A percentile compares a stretch with the other conserved stretches of the same genome.
phyloP scores from a whole-genome alignment of 164 flowering plant species.

The Stephania yunnanensis region DNA sequence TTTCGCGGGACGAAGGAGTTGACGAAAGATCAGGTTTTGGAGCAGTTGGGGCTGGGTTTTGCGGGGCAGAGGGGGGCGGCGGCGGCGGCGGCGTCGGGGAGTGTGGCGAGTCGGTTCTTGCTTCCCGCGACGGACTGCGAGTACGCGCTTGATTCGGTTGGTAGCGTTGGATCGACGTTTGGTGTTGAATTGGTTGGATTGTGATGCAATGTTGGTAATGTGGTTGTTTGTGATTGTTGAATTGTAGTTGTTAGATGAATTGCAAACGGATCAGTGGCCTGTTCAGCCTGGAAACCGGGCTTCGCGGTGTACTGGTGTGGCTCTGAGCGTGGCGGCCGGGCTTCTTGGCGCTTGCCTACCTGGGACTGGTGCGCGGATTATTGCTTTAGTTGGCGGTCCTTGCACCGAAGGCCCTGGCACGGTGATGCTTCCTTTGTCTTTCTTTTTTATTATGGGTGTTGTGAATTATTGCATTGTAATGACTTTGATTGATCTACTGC shows the following conservation, averaged over 20 bases:
- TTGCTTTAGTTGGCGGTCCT: slow-evolving; percentile 91
- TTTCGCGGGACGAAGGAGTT: slow-evolving; percentile 86
- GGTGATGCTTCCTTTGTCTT: slow-evolving; percentile 31
- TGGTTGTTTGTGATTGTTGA: neutral
- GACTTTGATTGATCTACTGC: neutral
- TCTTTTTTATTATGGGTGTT: neutral
- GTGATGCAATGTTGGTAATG: neutral
- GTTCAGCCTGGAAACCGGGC: slow-evolving; percentile 66
- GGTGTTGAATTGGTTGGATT: neutral
- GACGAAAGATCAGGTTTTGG: slow-evolving; percentile 80
- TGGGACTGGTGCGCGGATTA: slow-evolving; percentile 83
- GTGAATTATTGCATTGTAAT: neutral
- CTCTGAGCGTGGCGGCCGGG: slow-evolving; percentile 87
- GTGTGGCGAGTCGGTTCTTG: slow-evolving; percentile 54
- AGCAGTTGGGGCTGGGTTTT: slow-evolving; percentile 66
- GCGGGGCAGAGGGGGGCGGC: slow-evolving; percentile 32
- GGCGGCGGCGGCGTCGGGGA: too few relatives aligned
- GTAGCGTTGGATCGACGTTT: slow-evolving; percentile 1
- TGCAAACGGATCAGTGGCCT: slow-evolving; percentile 90
- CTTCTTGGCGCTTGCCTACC: slow-evolving; percentile 82
- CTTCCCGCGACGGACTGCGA: slow-evolving; percentile 91
- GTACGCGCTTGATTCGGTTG: slow-evolving; percentile 63
- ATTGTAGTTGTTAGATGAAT: slow-evolving; percentile 74
- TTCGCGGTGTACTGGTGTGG: slow-evolving; percentile 87
- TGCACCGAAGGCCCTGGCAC: slow-evolving; percentile 98